phyloP scores from a whole-genome alignment of 352 stramenopile species.

The Thraustotheca clavata region DNA sequence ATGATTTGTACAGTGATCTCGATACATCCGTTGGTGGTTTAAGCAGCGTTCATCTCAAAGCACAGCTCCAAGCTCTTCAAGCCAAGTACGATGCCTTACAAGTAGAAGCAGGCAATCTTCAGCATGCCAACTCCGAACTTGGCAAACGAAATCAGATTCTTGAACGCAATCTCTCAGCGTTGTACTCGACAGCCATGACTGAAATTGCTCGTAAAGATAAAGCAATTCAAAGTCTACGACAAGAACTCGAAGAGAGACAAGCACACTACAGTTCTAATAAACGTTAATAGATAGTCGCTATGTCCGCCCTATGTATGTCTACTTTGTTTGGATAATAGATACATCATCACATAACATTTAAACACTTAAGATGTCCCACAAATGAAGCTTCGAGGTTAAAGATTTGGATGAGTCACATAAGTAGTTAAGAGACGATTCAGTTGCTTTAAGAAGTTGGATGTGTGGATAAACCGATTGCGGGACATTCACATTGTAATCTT shows the following conservation, averaged over 20 bases:
- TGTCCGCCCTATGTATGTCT: too few relatives aligned
- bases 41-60: slow-evolving; percentile 22
- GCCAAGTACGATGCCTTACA: slow-evolving; percentile 43
- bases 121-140: slow-evolving; percentile 50
- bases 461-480: too few relatives aligned
- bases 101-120: slow-evolving; percentile 48
- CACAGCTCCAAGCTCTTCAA: slow-evolving; percentile 51
- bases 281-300: too few relatives aligned
- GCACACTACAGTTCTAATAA: too few relatives aligned
- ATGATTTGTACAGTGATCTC: slow-evolving; percentile 75
- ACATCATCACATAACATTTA: too few relatives aligned
- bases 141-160: slow-evolving; percentile 48
- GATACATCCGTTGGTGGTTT: slow-evolving; percentile 67
- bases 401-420: too few relatives aligned
- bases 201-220: slow-evolving; percentile 72
- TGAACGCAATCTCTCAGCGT: slow-evolving; percentile 60
- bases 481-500: too few relatives aligned
- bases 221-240: slow-evolving; percentile 59
- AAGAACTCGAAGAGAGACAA: slow-evolving; percentile 28
- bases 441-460: too few relatives aligned
- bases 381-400: too few relatives aligned
- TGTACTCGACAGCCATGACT: slow-evolving; percentile 65
- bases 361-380: too few relatives aligned
- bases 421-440: too few relatives aligned
- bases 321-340: too few relatives aligned